Evolutionary conservation across 2,329 filamentous ascomycete genomes (phyloP), one percentile per base, ranked within the genome.

Genomic region (Atkinsonella hypoxylon): DNA sequence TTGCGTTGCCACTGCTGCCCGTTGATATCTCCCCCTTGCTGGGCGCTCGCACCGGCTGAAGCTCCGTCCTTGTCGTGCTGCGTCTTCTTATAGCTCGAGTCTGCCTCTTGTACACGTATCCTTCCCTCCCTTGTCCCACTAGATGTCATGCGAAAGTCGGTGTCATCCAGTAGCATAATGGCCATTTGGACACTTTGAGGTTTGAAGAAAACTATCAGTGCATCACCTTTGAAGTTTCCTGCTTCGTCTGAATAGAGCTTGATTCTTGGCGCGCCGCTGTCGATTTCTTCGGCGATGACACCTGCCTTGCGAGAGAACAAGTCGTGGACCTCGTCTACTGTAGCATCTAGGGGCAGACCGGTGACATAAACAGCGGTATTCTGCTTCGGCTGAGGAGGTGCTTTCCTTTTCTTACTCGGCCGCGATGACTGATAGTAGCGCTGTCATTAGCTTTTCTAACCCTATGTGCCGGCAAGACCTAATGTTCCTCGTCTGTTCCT

Each of bases 311-410:
- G 72, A 46, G 83, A 88, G 71, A 98, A 98, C 30, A 87, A 75
- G 22, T 89, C 79, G 57, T 85, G 78, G 15, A 98, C 81, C 70
- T 98, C 93, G 31, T 86, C 80, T 41, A 84, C 73, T 0, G 85
- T 87, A 42, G 81, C 85, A 64, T 97, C 88, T 39, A 75, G 68
- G 0, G 93, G 94, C 4, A 98, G 78, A 12, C 87, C 88, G 4
- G 89, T 95, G 45, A 96, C 86, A 70, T 91, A 98, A 56, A 98
- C 79, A 41, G 91, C 91, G 6, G 87, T 95, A 65, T 96, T 97
- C 59, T 90, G 75, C 53, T 73, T 73, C 13, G 76, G 74, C 55
- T 73, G 68, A 7, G 72, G 71, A 2, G 73, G 71, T 11, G 71
- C 67, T 53, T 74, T 75, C 51, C 70, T 63, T 55, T 72, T 70